Percentiles rank a stretch among this genome's conserved stretches.
Evolutionary conservation across 805 yeast species (phyloP).

Genomic region (Yarrowia alimentaria): DNA sequence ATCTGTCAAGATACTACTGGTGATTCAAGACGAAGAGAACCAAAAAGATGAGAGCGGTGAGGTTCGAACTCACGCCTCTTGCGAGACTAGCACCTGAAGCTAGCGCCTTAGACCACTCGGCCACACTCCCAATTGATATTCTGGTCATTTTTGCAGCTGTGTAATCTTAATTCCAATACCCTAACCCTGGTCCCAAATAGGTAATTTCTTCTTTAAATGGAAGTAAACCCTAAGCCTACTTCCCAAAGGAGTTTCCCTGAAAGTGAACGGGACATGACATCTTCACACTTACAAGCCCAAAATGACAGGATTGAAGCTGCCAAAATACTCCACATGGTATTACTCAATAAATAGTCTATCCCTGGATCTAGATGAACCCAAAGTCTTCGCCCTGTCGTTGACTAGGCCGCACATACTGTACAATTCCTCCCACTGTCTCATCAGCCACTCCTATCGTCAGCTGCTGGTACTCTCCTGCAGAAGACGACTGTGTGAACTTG

Average conservation of each 20-base stretch:
- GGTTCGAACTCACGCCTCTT: conserved; percentile 34
- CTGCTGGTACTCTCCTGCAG: conserved; percentile 47
- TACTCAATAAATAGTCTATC: neutral
- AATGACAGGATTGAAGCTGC: too few relatives aligned
- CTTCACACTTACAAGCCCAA: too few relatives aligned
- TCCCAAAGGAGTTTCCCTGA: too few relatives aligned
- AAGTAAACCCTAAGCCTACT: neutral
- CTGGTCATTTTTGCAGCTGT: too few relatives aligned
- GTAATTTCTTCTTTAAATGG: neutral
- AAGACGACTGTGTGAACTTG: conserved; percentile 45
- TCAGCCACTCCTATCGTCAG: conserved; percentile 57
- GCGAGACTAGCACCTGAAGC: conserved; percentile 25
- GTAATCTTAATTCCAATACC: too few relatives aligned
- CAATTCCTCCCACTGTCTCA: conserved; percentile 55
- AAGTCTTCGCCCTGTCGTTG: conserved; percentile 15
- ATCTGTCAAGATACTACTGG: too few relatives aligned
- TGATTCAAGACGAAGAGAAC: neutral
- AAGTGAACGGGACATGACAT: too few relatives aligned
- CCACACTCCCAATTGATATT: conserved; percentile 3
- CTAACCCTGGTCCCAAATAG: too few relatives aligned
- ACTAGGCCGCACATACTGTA: conserved; percentile 42
- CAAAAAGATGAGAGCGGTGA: conserved; percentile 33
- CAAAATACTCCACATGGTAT: too few relatives aligned
- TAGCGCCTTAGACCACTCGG: conserved; percentile 27
- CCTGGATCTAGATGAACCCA: neutral